phyloP scores from a whole-genome alignment of 345 rosid genomes.

The Salix suchowensis region DNA sequence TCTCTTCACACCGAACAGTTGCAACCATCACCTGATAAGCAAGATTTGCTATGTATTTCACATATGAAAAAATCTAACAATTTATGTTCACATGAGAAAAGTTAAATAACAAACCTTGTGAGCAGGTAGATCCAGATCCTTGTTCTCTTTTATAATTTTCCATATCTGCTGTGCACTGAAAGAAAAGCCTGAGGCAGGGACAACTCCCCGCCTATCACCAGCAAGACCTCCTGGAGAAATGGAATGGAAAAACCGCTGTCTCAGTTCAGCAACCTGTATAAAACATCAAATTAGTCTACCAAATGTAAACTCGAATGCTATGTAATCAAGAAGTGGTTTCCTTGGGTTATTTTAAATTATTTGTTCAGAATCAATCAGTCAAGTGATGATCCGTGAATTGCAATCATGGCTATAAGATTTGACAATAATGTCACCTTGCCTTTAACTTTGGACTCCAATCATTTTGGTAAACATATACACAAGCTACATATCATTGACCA shows the following conservation, averaged over 20 bases:
- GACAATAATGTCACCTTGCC: too few relatives aligned
- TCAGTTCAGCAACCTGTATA: conserved; percentile 31
- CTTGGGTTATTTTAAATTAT: too few relatives aligned
- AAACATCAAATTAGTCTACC: conserved; percentile 2
- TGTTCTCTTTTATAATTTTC: conserved; percentile 33
- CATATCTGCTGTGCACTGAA: conserved; percentile 29
- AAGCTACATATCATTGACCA: background rate
- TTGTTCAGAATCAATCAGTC: too few relatives aligned
- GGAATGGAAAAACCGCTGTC: conserved; percentile 33
- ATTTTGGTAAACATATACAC: background rate
- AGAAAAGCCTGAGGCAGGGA: conserved; percentile 35
- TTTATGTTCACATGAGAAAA: background rate
- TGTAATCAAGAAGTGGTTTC: too few relatives aligned
- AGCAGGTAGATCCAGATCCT: conserved; percentile 38
- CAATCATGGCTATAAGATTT: too few relatives aligned
- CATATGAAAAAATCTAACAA: background rate
- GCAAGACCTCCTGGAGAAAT: conserved; percentile 38
- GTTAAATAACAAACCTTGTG: conserved; percentile 18
- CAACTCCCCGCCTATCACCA: conserved; percentile 33
- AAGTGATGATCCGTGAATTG: too few relatives aligned
- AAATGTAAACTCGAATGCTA: too few relatives aligned
- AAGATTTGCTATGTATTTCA: background rate
- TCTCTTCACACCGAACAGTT: conserved; percentile 38
- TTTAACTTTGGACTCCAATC: background rate
- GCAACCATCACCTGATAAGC: conserved; percentile 37